Base-by-base conservation (phyloP, 1,284 basidiomycete genomes). In the Peniophora sp. region DNA sequence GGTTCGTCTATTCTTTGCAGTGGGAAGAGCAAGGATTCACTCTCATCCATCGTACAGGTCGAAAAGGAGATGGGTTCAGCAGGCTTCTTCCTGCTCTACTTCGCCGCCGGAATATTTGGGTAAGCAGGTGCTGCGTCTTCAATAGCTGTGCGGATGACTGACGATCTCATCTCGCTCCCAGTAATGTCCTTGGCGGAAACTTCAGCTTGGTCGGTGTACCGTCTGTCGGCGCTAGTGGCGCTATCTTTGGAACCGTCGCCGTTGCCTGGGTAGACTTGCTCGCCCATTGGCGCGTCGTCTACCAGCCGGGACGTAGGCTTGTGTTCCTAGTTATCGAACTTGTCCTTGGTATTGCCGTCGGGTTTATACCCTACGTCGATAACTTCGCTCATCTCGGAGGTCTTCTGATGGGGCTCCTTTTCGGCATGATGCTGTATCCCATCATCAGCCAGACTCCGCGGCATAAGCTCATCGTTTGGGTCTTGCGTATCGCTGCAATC, bases 211-310 rank as follows among this genome's bases (percentile, higher is more conserved):
- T 93, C 3, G 93, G 92, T 15, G 72, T 86, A n/a, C 93, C 95
- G 0, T 92, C 90, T n/a, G 77, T 94, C 1, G 96, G 96, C 44
- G 96, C 95, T 1, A 89, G 85, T 58, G 94, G 96, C 8, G 92
- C 94, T 1, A 92, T 98, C 51, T 97, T 97, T 54, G 93, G 93
- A 2, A 92, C 90, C 34, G 78, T 95, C 52, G 92, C 89, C 2
- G 78, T 86, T 18, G 83, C 81, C 18, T 89, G 87, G 78, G 85
- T 97, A 1, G 96, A 99, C 63, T 70, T 99, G 27, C 75, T 92
- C 47, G 84, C 94, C 23, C 96, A 99, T 62, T 97, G 95, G 95
- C 79, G 82, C 59, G 88, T 93, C 61, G 84, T 92, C 47, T 83
- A 87, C 59, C 74, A 81, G 52, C 94, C 93, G 11, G 79, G 76